Conservation (phyloP, 768 basidiomycete genomes). For the Epithele typhae region DNA sequence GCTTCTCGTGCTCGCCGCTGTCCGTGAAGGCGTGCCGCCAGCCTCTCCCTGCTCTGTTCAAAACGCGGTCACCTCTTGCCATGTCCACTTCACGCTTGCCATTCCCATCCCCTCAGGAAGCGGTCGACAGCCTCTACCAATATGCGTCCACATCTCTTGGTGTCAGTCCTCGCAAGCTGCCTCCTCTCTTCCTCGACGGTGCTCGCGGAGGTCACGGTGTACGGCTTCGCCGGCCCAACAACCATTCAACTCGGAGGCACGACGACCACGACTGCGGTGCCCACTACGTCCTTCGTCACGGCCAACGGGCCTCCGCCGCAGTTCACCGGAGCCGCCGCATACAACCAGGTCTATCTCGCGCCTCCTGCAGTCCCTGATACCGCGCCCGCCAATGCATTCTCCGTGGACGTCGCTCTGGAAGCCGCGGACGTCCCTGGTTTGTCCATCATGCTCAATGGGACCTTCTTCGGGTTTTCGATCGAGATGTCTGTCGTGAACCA, state of each 20-base stretch:
- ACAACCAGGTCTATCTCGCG: slow-evolving; percentile 44
- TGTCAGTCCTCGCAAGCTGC: neutral
- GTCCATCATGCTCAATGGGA: slow-evolving; percentile 40
- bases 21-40: too few relatives aligned
- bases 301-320: slow-evolving; percentile 29
- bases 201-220: slow-evolving; percentile 8
- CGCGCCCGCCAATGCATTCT: slow-evolving; percentile 16
- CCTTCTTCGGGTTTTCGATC: slow-evolving; percentile 70
- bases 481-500: slow-evolving; percentile 69
- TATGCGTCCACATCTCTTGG: too few relatives aligned
- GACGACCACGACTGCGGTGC: neutral
- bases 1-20: too few relatives aligned
- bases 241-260: neutral
- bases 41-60: too few relatives aligned
- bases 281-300: neutral
- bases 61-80: too few relatives aligned
- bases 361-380: slow-evolving; percentile 31
- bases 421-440: slow-evolving; percentile 20
- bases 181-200: slow-evolving; percentile 1
- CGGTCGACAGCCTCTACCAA: too few relatives aligned
- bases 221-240: slow-evolving; percentile 20
- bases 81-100: too few relatives aligned
- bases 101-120: too few relatives aligned
- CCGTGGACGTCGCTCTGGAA: slow-evolving; percentile 9
- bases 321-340: slow-evolving; percentile 46